These are phyloP conservation scores for Cordyceps militaris DNA, from an alignment of 2,329 filamentous ascomycete genomes.

Conservation along the genomic window DNA sequence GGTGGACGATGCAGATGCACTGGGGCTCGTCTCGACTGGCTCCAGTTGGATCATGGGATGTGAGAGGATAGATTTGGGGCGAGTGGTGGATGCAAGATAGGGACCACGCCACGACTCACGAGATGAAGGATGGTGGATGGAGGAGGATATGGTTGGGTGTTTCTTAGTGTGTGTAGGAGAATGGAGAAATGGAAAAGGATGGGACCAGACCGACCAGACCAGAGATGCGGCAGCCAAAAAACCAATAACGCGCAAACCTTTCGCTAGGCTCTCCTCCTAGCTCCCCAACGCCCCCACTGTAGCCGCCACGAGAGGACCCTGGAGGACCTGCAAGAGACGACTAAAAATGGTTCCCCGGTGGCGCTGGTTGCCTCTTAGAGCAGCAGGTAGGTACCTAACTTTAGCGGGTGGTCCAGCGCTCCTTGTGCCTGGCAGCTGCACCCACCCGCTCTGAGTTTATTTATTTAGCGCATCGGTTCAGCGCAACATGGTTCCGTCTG, in stretches of 20 bases:
- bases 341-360: background rate
- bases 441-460: background rate
- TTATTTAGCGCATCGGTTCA: background rate
- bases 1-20: background rate
- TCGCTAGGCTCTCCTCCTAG: too few species aligned
- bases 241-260: background rate
- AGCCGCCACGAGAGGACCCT: background rate
- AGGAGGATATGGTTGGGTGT: background rate
- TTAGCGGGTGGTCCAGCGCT: background rate
- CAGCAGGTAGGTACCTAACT: background rate
- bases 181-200: background rate
- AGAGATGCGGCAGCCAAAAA: background rate
- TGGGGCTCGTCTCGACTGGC: background rate
- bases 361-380: slow-evolving; percentile 6
- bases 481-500: background rate
- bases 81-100: background rate
- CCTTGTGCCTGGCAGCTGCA: slow-evolving; percentile 1
- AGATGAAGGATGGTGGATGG: background rate
- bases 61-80: background rate
- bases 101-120: background rate
- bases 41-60: background rate
- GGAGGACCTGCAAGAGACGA: background rate
- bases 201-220: background rate
- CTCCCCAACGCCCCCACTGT: background rate
- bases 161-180: background rate